phyloP scores from a whole-genome alignment of 352 stramenopile genomes.

The Achlya hypogyna region DNA sequence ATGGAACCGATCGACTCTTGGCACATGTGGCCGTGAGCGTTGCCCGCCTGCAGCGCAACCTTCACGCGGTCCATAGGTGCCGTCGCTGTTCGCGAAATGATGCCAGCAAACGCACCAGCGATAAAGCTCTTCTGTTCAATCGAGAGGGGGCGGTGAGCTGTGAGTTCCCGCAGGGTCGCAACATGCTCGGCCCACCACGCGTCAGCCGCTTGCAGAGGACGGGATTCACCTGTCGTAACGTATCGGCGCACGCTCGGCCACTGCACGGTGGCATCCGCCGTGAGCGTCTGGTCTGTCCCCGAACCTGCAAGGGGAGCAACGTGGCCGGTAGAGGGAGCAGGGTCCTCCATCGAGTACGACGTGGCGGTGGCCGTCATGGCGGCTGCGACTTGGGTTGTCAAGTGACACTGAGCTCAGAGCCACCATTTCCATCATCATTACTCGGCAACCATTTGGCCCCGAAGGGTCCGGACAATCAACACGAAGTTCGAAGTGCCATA shows the following conservation, averaged over 20 bases:
- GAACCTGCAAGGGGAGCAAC: not conserved
- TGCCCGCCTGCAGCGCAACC: constrained; percentile 56
- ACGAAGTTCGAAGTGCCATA: not conserved
- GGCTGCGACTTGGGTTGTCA: constrained; percentile 1
- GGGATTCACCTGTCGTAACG: not conserved
- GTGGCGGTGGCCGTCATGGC: not conserved
- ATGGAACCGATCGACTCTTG: constrained; percentile 25
- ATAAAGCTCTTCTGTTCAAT: constrained; percentile 59
- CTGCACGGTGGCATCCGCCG: too few relatives aligned
- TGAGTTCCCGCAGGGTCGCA: not conserved
- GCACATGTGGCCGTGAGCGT: constrained; percentile 16
- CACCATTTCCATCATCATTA: constrained; percentile 10
- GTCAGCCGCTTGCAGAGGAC: not conserved
- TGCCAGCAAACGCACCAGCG: constrained; percentile 64
- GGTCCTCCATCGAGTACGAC: not conserved
- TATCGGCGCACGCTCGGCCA: not conserved
- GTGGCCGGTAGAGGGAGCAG: not conserved
- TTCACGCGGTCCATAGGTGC: constrained; percentile 69
- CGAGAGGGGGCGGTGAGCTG: not conserved
- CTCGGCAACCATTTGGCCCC: not conserved
- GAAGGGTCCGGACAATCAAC: not conserved
- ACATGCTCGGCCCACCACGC: not conserved
- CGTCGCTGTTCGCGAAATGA: constrained; percentile 55
- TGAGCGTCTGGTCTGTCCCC: too few relatives aligned
- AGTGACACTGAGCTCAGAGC: not conserved